Evolutionary conservation across 768 basidiomycete species (phyloP).

Genomic region (Calocera cornea): DNA sequence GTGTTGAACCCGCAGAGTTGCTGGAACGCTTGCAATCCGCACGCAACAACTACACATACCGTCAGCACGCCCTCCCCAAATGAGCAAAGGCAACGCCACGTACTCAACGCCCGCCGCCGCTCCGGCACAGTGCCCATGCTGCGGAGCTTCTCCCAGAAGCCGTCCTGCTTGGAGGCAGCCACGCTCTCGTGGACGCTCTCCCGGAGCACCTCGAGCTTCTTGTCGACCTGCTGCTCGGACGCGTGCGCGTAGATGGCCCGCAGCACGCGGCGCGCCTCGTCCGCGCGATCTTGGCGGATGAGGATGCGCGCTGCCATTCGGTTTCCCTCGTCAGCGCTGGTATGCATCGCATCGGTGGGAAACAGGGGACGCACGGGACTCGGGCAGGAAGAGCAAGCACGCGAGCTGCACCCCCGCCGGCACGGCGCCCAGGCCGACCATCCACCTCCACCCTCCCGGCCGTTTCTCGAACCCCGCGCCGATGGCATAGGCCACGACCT

Average conservation of each 20-base stretch:
- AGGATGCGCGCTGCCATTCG: conserved; percentile 49
- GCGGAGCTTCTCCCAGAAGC: conserved; percentile 40
- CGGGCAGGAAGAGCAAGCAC: conserved; percentile 53
- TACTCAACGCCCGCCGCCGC: conserved; percentile 59
- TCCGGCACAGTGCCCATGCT: conserved; percentile 43
- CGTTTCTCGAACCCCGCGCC: conserved; percentile 51
- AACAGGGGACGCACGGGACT: conserved; percentile 47
- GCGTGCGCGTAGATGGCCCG: conserved; percentile 57
- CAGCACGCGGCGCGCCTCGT: conserved; percentile 41
- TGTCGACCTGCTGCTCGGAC: conserved; percentile 46
- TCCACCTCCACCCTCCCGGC: conserved; percentile 63
- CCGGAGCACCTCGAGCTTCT: conserved; percentile 41
- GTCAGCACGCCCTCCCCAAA: background rate
- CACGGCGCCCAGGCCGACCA: conserved; percentile 63
- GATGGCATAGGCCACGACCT: conserved; percentile 65
- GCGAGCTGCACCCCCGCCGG: conserved; percentile 52
- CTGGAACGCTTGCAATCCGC: conserved; percentile 72
- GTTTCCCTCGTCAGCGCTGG: too few species aligned
- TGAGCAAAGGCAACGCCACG: conserved; percentile 15
- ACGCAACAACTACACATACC: conserved; percentile 43
- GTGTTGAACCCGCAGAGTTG: conserved; percentile 80
- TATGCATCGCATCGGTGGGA: background rate
- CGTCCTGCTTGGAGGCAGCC: conserved; percentile 47
- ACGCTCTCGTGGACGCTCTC: conserved; percentile 48
- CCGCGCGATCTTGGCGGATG: conserved; percentile 40